Evolutionary conservation across 345 rosid genomes (phyloP), one percentile per base, ranked within the genome.

Genomic region (Erysimum cheiranthoides): DNA sequence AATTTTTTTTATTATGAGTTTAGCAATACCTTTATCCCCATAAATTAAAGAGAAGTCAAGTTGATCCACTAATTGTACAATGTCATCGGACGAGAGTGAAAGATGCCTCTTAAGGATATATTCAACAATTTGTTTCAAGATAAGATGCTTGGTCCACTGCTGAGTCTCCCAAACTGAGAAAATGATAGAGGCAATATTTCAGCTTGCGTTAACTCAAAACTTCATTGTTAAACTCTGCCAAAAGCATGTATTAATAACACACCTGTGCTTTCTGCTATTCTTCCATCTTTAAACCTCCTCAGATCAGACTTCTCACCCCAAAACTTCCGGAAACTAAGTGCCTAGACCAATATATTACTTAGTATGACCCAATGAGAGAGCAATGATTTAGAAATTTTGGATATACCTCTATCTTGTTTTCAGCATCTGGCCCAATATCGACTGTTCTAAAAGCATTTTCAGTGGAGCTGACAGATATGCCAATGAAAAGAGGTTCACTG

Each of bases 261-360:
- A 91, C 96, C 93, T 79, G 91, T 85, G 84, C 98, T 92, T 89
- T 94, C 97, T 6, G 96, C 92, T 78, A 92, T 94, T 81, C 73
- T 87, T 36, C 98, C 97, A 89, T 94, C 97, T 80, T 88, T 89
- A 80, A 92, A 92, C 86, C 95, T 86, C 61, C 97, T 84, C 59
- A 92, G 90, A 77, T 94, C 98, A 47, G 98, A 88, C 80, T 86
- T 94, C 60, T 86, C 89, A 32, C 96, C 98, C 98, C 95, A 92
- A 77, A 94, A 94, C 65, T 83, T 87, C 34, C 89, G 83, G 85
- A 85, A 94, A 66, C 62, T 82, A 57, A 84, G 85, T 70, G 93
- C 90, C 97, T 94, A 73, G 47, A 30, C 68, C 25, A 81, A 62
- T 16, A 68, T 12, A 57, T 21, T 53, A 50, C 12, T 71, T 68